Evolutionary conservation across 305 asterid genomes (phyloP).

Genomic region (Solanum hybrid): DNA sequence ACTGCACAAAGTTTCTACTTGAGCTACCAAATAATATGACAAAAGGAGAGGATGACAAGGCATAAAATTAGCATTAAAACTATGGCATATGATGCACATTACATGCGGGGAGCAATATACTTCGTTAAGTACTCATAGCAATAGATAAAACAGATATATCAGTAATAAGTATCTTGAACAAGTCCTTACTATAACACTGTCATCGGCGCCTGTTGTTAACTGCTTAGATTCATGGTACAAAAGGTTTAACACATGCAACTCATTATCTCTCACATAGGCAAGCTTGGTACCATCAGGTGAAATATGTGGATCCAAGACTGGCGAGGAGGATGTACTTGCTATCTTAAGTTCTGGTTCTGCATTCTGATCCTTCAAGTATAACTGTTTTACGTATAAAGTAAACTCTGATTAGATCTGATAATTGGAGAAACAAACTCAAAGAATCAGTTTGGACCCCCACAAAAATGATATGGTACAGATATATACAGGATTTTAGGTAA

Average conservation of each 20-base stretch:
- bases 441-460: background rate
- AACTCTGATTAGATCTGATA: background rate
- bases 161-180: background rate
- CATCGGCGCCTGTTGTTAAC: constrained; percentile 64
- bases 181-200: constrained; percentile 47
- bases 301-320: constrained; percentile 78
- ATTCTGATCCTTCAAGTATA: constrained; percentile 54
- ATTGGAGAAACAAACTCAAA: background rate
- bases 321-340: constrained; percentile 48
- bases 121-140: background rate
- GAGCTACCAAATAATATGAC: background rate
- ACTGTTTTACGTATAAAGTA: constrained; percentile 36
- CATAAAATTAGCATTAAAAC: background rate
- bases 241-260: constrained; percentile 61
- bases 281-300: constrained; percentile 90
- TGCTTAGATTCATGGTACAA: constrained; percentile 42
- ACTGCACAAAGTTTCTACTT: background rate
- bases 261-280: constrained; percentile 66
- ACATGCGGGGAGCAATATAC: background rate
- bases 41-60: background rate
- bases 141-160: background rate
- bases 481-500: background rate
- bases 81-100: background rate
- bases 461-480: background rate
- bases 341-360: constrained; percentile 56